Evolutionary conservation across 768 basidiomycete genomes (phyloP), one percentile per base, ranked within the genome.

Genomic region (Serendipita sp.): DNA sequence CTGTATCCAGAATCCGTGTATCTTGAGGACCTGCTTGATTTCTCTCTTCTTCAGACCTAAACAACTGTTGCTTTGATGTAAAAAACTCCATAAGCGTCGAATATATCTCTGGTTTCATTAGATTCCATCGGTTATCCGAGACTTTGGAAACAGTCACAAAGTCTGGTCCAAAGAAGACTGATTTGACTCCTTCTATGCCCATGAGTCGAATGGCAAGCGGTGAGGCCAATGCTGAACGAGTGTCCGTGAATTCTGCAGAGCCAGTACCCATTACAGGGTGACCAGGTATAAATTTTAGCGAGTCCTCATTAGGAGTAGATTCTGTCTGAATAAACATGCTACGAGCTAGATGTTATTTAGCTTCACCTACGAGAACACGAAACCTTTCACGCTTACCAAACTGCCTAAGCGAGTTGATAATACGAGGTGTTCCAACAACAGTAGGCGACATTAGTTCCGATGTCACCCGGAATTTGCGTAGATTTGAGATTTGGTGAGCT

Each of bases 311-410:
- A 0, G 96, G 96, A 0, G 96, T 99, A 8, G 86, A 84, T 76
- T 97, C 94, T 3, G 95, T 98, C 76, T 99, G 96, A 65, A 98
- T 96, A 78, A 98, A 98, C 94, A 97, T 95, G 64, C 88, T 86
- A 28, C 93, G 84, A 38, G 76, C 89, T 91, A 66, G 32, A 24
- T 24, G 30, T 16, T 2, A 11, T 54, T 54, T 28, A 30, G 16
- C 24, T n/a, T 15, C 53, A 11, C 30, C 32, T 32, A 30, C 53
- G 11, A 18, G 11, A 11, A 54, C 53, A 28, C 13, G 30, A 11
- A 11, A 28, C 24, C 24, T 54, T 15, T 13, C 18, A 18, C 13
- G 53, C 24, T 54, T 54, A 54, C 53, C 53, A 54, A 54, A 54
- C 11, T 11, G 11, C 32, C 11, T 16, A 24, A 24, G 24, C 24